Evolutionary conservation across 495 filamentous ascomycete species (phyloP).

Genomic region (Tuber borchii): DNA sequence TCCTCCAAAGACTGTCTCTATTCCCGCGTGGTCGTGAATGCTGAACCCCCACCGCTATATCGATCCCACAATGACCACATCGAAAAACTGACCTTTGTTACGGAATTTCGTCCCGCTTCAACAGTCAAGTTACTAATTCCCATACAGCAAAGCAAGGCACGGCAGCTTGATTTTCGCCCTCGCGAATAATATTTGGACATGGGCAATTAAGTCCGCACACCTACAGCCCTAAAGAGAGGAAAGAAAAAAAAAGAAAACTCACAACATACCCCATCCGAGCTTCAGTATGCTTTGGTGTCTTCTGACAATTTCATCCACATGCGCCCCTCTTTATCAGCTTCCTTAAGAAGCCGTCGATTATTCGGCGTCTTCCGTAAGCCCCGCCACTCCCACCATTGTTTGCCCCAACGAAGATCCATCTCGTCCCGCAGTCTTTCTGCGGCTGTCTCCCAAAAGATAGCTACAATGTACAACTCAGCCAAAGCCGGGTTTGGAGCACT

Average conservation of each 20-base stretch:
- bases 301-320: neutral
- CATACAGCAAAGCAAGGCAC: neutral
- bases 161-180: neutral
- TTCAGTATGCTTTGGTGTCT: neutral
- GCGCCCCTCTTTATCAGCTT: neutral
- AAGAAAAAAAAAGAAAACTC: neutral
- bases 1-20: neutral
- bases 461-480: constrained; percentile 30
- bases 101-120: neutral
- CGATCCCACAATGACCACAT: neutral
- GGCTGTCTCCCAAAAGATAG: neutral
- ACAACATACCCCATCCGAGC: neutral
- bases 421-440: neutral
- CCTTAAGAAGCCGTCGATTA: neutral
- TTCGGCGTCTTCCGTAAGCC: neutral
- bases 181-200: neutral
- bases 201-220: neutral
- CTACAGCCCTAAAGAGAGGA: neutral
- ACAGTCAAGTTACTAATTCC: neutral
- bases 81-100: neutral
- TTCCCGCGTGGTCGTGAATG: neutral
- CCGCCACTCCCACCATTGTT: neutral
- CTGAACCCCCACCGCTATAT: neutral
- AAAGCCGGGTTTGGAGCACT: constrained; percentile 34
- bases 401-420: neutral